Conservation (phyloP, 768 basidiomycete genomes). For the Rhizopogon vinicolor region DNA sequence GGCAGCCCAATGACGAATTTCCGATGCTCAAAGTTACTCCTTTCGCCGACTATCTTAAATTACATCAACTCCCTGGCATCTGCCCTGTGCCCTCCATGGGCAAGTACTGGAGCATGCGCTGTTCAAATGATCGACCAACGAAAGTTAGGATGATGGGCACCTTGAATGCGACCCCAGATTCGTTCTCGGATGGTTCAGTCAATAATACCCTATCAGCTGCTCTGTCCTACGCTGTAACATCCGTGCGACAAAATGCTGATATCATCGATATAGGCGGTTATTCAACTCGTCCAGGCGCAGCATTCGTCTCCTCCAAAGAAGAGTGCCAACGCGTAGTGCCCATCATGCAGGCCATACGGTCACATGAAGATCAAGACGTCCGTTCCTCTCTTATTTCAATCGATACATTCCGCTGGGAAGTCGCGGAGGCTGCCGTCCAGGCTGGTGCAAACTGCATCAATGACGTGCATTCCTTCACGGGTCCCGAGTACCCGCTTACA, state of each 20-base stretch:
- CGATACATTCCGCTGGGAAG: slow-evolving; percentile 58
- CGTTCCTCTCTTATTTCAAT: slow-evolving; percentile 16
- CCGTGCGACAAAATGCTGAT: slow-evolving; percentile 55
- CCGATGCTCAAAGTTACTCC: slow-evolving; percentile 73
- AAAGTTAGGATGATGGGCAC: slow-evolving; percentile 85
- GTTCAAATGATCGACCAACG: slow-evolving; percentile 11
- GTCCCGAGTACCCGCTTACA: slow-evolving; percentile 44
- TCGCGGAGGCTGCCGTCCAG: slow-evolving; percentile 66
- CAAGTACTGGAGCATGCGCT: slow-evolving; percentile 21
- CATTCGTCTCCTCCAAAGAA: slow-evolving; percentile 58
- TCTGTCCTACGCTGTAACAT: slow-evolving; percentile 42
- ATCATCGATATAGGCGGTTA: slow-evolving; percentile 94
- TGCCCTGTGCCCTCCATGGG: slow-evolving; percentile 14
- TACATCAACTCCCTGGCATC: slow-evolving; percentile 7
- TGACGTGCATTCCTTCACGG: slow-evolving; percentile 82
- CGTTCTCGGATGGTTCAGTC: slow-evolving; percentile 84
- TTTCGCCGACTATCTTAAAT: slow-evolving; percentile 50
- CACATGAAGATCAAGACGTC: slow-evolving; percentile 15
- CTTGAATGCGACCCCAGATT: slow-evolving; percentile 91
- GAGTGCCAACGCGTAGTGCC: slow-evolving; percentile 74
- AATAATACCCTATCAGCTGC: slow-evolving; percentile 52
- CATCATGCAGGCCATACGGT: slow-evolving; percentile 55
- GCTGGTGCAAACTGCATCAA: slow-evolving; percentile 94
- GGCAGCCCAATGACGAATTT: slow-evolving; percentile 25
- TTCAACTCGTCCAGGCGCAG: slow-evolving; percentile 83